Conservation (phyloP, 1,139 yeast species). For the Entelexis paramagnoliae region DNA sequence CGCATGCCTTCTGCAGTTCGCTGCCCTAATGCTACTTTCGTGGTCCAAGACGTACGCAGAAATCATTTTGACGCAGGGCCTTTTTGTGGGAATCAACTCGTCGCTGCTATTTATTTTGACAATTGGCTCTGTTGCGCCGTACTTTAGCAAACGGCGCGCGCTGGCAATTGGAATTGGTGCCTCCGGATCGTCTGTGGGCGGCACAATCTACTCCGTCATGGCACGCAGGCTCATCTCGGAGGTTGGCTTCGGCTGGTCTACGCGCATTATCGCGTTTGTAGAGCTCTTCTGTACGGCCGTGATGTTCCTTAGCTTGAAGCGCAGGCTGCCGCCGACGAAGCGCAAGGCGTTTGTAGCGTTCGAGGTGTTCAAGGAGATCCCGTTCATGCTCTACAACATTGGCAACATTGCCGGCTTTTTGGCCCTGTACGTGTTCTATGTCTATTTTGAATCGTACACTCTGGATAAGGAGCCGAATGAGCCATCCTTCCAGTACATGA, state of each 20-base stretch:
- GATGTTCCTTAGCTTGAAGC: conserved; percentile 24
- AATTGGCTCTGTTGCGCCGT: conserved; percentile 36
- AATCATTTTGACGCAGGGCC: conserved; percentile 47
- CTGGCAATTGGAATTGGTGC: conserved; percentile 50
- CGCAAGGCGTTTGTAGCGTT: conserved; percentile 28
- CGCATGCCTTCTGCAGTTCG: conserved; percentile 42
- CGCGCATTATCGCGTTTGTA: conserved; percentile 40
- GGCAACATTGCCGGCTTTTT: conserved; percentile 30
- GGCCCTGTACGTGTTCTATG: conserved; percentile 33
- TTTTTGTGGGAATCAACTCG: conserved; percentile 44
- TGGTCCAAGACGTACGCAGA: conserved; percentile 20
- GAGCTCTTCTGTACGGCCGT: conserved; percentile 25
- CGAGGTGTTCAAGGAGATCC: conserved; percentile 28
- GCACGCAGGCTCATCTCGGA: conserved; percentile 32
- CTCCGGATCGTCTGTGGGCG: conserved; percentile 56
- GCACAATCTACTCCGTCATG: conserved; percentile 44
- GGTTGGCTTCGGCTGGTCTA: conserved; percentile 46
- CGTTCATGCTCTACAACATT: conserved; percentile 27
- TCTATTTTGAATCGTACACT: conserved; percentile 31
- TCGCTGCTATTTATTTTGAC: conserved; percentile 35
- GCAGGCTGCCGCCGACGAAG: conserved; percentile 29
- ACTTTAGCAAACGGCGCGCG: conserved; percentile 46
- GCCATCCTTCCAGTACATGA: conserved; percentile 28
- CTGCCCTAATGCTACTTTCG: conserved; percentile 35
- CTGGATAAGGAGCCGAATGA: conserved; percentile 23